Evolutionary conservation across 441 rosid species (phyloP), one percentile per base, ranked within the genome.

Genomic region (Erodium trifolium): DNA sequence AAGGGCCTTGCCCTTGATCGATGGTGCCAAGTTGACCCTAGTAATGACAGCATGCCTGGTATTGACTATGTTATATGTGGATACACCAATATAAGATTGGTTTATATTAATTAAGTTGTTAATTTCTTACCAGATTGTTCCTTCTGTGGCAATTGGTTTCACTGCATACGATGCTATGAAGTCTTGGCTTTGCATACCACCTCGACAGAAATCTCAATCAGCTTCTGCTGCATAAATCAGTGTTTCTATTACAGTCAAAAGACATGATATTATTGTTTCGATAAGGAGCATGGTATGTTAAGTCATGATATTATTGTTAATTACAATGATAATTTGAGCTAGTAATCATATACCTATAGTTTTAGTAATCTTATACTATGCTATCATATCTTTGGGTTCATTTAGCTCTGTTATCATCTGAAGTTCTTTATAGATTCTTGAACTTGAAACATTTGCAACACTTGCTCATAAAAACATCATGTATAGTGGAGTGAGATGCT

Each of bases 141-240:
- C 97, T 34, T 93, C 98, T 0, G 98, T 93, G 66, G 98, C 98
- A 0, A 86, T 93, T 69, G 98, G 98, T 63, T 93, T 93, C 81
- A 77, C 97, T 0, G 96, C 86, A n/a, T 93, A 93, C 64, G 97
- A 93, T 76, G 71, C 67, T 71, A 91, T 93, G 96, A 93, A 93
- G 86, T 65, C 77, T n/a, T 93, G 97, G 98, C 87, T 93, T 71
- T 85, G 76, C 43, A 89, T 89, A 43, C 96, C 98, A 4, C 93
- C 97, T 1, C 84, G 97, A 34, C 89, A 82, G 78, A 88, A 87
- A 69, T 64, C 82, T 5, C 78, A 69, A 55, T 66, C 83, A 6
- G 34, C 68, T 47, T 78, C 92, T 5, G 9, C 80, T 9, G 70
- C 82, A 68, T 83, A 71, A 81, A 59, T 41, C n/a, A 19, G 11